Evolutionary conservation across 73 alveolate species (phyloP).

Genomic region (Uronychia binucleata): DNA sequence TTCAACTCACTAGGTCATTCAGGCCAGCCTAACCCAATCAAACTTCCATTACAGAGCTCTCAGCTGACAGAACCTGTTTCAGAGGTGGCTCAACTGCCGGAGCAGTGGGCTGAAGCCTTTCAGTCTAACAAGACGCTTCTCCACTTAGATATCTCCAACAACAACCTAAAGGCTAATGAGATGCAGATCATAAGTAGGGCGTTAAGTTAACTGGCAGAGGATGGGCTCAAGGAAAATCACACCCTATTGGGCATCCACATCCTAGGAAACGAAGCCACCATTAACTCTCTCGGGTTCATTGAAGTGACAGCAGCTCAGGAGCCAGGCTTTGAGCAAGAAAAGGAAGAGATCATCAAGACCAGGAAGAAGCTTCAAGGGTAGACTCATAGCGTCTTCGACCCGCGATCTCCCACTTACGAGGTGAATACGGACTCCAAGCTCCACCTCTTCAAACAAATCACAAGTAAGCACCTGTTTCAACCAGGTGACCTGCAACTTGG

Average conservation of each 20-base stretch:
- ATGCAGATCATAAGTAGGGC: neutral
- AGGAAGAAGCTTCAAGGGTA: no score
- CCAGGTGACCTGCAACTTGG: neutral
- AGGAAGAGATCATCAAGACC: no score
- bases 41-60: neutral
- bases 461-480: neutral
- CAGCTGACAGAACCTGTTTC: neutral
- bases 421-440: neutral
- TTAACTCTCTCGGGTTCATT: conserved; percentile 83
- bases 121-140: conserved; percentile 32
- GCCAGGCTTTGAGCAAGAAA: conserved; percentile 31
- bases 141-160: conserved; percentile 73
- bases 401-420: neutral
- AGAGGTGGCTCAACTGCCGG: conserved; percentile 10
- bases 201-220: conserved; percentile 1
- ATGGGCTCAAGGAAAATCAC: conserved; percentile 81
- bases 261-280: conserved; percentile 82
- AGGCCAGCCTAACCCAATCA: neutral
- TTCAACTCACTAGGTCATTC: conserved; percentile 71
- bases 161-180: neutral
- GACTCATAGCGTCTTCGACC: neutral
- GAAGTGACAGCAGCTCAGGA: conserved; percentile 9
- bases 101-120: conserved; percentile 24
- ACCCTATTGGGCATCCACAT: conserved; percentile 87
- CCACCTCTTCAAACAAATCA: neutral